Base-by-base conservation (phyloP, 345 rosid species). In the Litchi chinensis region DNA sequence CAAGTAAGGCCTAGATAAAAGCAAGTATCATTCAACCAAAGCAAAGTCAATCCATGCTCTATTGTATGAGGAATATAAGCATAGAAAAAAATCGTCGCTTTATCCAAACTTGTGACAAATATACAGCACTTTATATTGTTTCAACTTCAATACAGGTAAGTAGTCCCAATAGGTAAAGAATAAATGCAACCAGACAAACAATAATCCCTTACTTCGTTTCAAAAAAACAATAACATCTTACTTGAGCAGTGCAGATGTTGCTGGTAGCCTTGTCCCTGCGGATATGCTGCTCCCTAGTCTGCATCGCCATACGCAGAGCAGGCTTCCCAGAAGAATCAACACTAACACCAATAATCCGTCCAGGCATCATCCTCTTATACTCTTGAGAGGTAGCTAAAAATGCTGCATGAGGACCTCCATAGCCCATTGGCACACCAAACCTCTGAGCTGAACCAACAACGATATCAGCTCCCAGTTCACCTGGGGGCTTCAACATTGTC, bases 191-290 rank as follows among this genome's bases (percentile, higher is more conserved):
- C 16, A 69, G 21, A 72, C 50, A 22, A 83, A 64, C 52, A 7
- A 46, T 46, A 7, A 11, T 11, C 52, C 5, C 10, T 46, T 8
- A 46, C 52, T 46, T 8, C 3, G 10, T 46, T 46, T 46, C 52
- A 46, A 5, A 46, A 46, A 46, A 46, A 46, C 28, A 73, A 70
- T 57, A 68, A n/a, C 75, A 8, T 72, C 88, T 86, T 90, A 94
- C 99, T 82, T 96, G 99, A 83, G 99, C 95, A 71, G 99, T 96
- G 86, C 98, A 96, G 88, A 96, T 96, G 91, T 96, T 96, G 89
- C 98, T 94, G 71, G 98, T 94, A 76, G 99, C 99, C 89, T 96
- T 96, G 84, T 96, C 99, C 85, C 99, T 90, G 73, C 98, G 92
- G 75, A 96, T 94, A 86, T 96, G 99, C 75, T 96, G 99, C 82